phyloP scores from a whole-genome alignment of 495 filamentous ascomycete species.

The Podospora australis region DNA sequence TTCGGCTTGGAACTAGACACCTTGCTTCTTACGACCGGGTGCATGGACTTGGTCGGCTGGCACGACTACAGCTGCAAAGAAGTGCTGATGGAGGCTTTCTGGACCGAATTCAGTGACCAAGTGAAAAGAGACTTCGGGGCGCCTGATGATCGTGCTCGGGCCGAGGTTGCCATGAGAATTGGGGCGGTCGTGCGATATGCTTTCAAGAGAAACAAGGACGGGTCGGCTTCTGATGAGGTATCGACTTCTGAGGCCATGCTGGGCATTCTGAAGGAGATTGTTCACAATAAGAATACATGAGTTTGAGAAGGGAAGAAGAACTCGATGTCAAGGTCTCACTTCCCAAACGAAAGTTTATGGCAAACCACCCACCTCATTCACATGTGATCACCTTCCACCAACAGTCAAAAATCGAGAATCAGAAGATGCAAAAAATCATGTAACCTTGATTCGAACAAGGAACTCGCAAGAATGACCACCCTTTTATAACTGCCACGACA shows the following conservation, averaged over 20 bases:
- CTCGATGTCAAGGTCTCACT: no score
- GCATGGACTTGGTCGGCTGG: neutral
- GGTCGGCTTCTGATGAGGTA: neutral
- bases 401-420: no score
- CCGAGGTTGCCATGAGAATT: neutral
- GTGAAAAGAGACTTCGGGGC: neutral
- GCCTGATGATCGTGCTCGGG: neutral
- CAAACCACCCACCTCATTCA: no score
- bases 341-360: no score
- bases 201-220: neutral
- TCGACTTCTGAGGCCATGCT: neutral
- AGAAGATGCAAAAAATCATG: no score
- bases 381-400: no score
- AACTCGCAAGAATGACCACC: no score
- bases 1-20: neutral
- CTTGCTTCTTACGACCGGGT: neutral
- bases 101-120: neutral
- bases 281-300: no score
- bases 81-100: neutral
- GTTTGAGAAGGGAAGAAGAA: no score
- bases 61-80: neutral
- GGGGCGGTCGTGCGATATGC: neutral
- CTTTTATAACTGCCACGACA: no score
- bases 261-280: neutral
- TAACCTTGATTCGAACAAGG: no score